Evolutionary conservation across 805 yeast genomes (phyloP).

Genomic region (Candida endomychidarum): DNA sequence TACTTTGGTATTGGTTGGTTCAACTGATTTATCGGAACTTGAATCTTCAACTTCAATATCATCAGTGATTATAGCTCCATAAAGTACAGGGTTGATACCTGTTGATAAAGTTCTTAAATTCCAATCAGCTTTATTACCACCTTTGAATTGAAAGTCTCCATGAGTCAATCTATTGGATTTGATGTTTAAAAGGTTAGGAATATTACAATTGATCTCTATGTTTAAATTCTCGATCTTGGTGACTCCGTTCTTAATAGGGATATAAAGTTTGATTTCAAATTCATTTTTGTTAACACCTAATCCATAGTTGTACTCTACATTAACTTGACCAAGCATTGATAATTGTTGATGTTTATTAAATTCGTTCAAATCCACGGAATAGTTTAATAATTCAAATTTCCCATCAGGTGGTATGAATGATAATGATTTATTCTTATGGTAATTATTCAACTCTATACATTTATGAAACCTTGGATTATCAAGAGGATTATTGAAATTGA

Average conservation of each 20-base stretch:
- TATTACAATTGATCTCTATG: slow-evolving; percentile 25
- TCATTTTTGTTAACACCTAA: slow-evolving; percentile 55
- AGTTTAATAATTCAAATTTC: slow-evolving; percentile 57
- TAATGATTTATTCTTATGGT: slow-evolving; percentile 52
- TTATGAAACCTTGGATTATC: slow-evolving; percentile 67
- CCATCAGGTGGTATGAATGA: slow-evolving; percentile 92
- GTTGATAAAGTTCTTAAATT: slow-evolving; percentile 52
- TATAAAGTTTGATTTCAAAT: slow-evolving; percentile 58
- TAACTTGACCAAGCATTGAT: slow-evolving; percentile 43
- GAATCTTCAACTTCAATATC: slow-evolving; percentile 19
- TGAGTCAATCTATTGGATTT: slow-evolving; percentile 65
- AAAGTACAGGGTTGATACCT: slow-evolving; percentile 66
- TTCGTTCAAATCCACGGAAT: slow-evolving; percentile 53
- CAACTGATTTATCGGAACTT: slow-evolving; percentile 6
- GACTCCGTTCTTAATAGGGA: slow-evolving; percentile 33
- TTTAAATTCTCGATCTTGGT: slow-evolving; percentile 32
- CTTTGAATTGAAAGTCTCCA: slow-evolving; percentile 68
- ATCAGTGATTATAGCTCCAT: slow-evolving; percentile 50
- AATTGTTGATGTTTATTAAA: slow-evolving; percentile 14
- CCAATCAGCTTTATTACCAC: slow-evolving; percentile 64
- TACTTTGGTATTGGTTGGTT: slow-evolving; percentile 5
- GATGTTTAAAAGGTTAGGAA: slow-evolving; percentile 32
- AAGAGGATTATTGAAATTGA: slow-evolving; percentile 49
- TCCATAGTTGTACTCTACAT: slow-evolving; percentile 52
- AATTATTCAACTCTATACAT: slow-evolving; percentile 57